phyloP scores from a whole-genome alignment of 805 yeast genomes.

The Metschnikowia amazonensis region DNA sequence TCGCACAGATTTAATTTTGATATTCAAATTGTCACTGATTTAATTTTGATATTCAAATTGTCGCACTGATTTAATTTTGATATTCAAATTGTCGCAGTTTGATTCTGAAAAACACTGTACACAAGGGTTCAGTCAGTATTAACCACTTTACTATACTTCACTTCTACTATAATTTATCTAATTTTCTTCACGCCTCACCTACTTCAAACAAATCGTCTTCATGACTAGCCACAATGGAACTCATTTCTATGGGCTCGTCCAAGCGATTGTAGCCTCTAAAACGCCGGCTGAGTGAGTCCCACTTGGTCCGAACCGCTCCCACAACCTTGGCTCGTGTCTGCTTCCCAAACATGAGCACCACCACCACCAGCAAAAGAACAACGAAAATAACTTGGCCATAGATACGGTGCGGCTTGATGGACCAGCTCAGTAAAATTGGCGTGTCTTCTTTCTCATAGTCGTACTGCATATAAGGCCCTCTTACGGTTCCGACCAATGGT shows the following conservation, averaged over 20 bases:
- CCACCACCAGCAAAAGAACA: slow-evolving; percentile 22
- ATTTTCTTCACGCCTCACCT: too few relatives aligned
- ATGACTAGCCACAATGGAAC: slow-evolving; percentile 1
- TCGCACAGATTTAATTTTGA: too few relatives aligned
- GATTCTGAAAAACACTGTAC: too few relatives aligned
- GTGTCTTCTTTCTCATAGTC: slow-evolving; percentile 30
- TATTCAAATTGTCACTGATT: too few relatives aligned
- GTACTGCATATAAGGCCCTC: slow-evolving; percentile 20
- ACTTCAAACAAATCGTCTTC: slow-evolving; percentile 1
- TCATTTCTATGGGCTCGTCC: slow-evolving; percentile 11
- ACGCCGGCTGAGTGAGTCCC: not conserved
- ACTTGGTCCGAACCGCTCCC: not conserved
- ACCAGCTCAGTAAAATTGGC: slow-evolving; percentile 30
- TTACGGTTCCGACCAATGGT: slow-evolving; percentile 36
- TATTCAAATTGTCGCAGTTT: too few relatives aligned
- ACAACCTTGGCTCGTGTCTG: slow-evolving; percentile 17
- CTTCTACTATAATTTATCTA: too few relatives aligned
- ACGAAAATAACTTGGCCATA: slow-evolving; percentile 34
- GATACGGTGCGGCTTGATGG: slow-evolving; percentile 43
- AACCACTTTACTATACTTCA: too few relatives aligned
- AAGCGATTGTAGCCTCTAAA: slow-evolving; percentile 2
- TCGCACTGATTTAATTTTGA: too few relatives aligned
- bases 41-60: too few relatives aligned
- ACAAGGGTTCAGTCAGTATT: too few relatives aligned
- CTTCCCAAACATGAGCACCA: slow-evolving; percentile 34